A percentile compares a stretch with the other conserved stretches of the same genome.
These are phyloP conservation scores for Ceratocystis papillata DNA, from an alignment of 2,329 filamentous ascomycete genomes.

Conservation along the genomic window DNA sequence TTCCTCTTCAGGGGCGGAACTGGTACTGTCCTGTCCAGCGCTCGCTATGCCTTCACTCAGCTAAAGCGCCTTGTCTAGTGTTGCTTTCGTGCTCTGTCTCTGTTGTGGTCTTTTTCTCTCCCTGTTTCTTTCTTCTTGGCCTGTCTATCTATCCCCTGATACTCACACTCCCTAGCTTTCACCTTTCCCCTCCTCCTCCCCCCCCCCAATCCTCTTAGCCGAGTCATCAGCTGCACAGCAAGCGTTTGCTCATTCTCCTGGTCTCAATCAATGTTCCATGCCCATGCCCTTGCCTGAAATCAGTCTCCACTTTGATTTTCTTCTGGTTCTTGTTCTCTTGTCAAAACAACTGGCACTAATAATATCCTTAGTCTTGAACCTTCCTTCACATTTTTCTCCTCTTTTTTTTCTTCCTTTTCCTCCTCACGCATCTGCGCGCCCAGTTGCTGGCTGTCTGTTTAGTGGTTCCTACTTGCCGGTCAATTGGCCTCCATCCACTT, in stretches of 20 bases:
- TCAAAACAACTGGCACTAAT: neutral
- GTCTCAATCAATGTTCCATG: too few relatives aligned
- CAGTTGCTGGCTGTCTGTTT: neutral
- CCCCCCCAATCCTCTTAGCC: neutral
- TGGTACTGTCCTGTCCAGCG: neutral
- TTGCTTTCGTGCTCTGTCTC: neutral
- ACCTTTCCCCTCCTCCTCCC: neutral
- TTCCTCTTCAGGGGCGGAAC: neutral
- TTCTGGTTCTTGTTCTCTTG: neutral
- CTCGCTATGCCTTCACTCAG: neutral
- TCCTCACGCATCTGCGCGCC: neutral
- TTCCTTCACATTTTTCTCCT: neutral
- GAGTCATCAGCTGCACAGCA: neutral
- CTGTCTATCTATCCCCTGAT: neutral
- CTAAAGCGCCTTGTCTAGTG: neutral
- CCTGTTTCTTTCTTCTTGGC: neutral
- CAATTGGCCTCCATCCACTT: neutral
- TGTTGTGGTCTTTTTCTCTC: neutral
- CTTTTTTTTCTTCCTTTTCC: neutral
- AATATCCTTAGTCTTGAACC: neutral
- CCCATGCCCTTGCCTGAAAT: neutral
- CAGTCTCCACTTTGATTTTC: neutral
- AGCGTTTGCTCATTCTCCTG: neutral
- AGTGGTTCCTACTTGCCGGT: neutral
- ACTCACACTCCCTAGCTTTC: neutral